Evolutionary conservation across 2,329 filamentous ascomycete species (phyloP).

Genomic region (Cladosporium sp.): DNA sequence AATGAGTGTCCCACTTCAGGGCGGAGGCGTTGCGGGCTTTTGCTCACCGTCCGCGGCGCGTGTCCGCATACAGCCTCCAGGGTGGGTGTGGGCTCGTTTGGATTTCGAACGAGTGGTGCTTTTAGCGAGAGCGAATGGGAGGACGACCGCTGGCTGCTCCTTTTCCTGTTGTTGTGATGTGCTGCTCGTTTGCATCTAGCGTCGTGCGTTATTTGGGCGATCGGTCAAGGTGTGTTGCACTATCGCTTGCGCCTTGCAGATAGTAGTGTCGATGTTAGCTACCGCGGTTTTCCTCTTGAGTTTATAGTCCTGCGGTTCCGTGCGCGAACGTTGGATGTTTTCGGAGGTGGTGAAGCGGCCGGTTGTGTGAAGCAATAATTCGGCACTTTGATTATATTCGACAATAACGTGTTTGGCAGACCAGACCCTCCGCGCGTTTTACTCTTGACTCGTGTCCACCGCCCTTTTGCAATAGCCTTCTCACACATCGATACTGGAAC

Average conservation of each 20-base stretch:
- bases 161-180: neutral
- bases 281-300: neutral
- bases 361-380: neutral
- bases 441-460: neutral
- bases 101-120: neutral
- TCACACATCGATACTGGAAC: neutral
- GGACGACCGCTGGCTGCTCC: neutral
- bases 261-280: slow-evolving; percentile 5
- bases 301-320: neutral
- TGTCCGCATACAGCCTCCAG: neutral
- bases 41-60: neutral
- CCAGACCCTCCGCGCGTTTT: neutral
- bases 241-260: slow-evolving; percentile 5
- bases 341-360: neutral
- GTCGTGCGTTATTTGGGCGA: neutral
- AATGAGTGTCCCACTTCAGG: slow-evolving; percentile 10
- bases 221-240: neutral
- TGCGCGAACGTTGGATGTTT: neutral
- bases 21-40: slow-evolving; percentile 10
- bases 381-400: neutral
- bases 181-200: neutral
- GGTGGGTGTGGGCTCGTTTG: neutral
- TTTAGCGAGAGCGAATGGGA: neutral
- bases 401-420: neutral
- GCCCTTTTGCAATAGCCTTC: neutral